These are phyloP conservation scores for Phlyctochytrium arcticum DNA, from an alignment of 192 early-diverging fungal genomes.

Conservation along the genomic window DNA sequence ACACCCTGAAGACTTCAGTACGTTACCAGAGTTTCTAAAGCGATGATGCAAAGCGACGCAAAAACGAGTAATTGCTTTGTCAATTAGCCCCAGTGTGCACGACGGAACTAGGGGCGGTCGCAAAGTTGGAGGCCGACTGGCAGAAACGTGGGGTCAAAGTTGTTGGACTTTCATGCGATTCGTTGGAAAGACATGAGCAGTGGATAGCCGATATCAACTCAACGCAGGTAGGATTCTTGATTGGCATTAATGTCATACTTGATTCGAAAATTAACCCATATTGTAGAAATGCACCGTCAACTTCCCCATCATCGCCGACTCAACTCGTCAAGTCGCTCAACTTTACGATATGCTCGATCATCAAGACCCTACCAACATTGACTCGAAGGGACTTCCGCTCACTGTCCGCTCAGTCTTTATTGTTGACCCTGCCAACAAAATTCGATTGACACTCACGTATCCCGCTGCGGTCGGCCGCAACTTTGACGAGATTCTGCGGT, in stretches of 20 bases:
- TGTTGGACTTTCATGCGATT: conserved; percentile 92
- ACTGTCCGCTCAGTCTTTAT: conserved; percentile 96
- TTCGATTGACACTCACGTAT: conserved; percentile 88
- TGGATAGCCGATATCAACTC: conserved; percentile 96
- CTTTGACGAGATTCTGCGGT: conserved; percentile 95
- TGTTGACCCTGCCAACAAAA: conserved; percentile 86
- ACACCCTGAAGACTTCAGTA: conserved; percentile 94
- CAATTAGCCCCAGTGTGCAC: conserved; percentile 82
- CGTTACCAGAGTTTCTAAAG: no score
- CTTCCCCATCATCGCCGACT: conserved; percentile 97
- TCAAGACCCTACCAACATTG: conserved; percentile 88
- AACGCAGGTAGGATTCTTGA: conserved; percentile 59
- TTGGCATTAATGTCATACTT: not conserved
- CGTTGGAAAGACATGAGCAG: conserved; percentile 68
- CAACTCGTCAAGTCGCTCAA: conserved; percentile 74
- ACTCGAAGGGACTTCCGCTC: conserved; percentile 82
- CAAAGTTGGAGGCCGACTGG: conserved; percentile 75
- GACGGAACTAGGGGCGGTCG: conserved; percentile 92
- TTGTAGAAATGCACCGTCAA: conserved; percentile 58
- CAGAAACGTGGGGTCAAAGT: conserved; percentile 78
- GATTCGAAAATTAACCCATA: not conserved
- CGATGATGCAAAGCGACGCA: not conserved
- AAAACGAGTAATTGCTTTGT: not conserved
- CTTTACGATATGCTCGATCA: conserved; percentile 98
- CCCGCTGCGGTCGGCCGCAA: conserved; percentile 90